A percentile compares a stretch with the other conserved stretches of the same genome.
phyloP scores from a whole-genome alignment of 2,329 filamentous ascomycete genomes.

The Chrysosporium keratinophilum region DNA sequence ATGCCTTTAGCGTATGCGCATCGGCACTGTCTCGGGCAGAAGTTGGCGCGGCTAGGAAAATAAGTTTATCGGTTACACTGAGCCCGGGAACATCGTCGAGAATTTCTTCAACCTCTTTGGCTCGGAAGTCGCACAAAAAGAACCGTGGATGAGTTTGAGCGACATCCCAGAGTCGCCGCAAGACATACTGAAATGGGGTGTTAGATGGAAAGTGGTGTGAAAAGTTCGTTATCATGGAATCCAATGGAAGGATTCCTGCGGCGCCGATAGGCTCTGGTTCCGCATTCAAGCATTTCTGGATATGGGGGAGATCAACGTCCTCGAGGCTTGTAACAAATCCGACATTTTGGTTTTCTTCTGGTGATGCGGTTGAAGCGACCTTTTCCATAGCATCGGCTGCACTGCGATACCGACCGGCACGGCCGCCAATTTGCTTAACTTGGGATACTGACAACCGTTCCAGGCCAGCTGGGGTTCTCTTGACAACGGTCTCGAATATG shows the following conservation, averaged over 20 bases:
- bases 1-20: slow-evolving; percentile 46
- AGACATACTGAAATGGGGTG: slow-evolving; percentile 73
- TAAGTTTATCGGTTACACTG: slow-evolving; percentile 61
- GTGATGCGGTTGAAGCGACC: slow-evolving; percentile 7
- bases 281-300: slow-evolving; percentile 53
- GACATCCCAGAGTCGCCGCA: slow-evolving; percentile 64
- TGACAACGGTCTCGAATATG: slow-evolving; percentile 69
- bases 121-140: slow-evolving; percentile 55
- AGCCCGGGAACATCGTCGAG: slow-evolving; percentile 62
- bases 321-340: slow-evolving; percentile 76
- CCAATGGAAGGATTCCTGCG: slow-evolving; percentile 66
- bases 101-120: slow-evolving; percentile 55
- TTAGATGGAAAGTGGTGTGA: slow-evolving; percentile 68
- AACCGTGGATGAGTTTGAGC: slow-evolving; percentile 55
- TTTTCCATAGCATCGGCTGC: slow-evolving; percentile 43
- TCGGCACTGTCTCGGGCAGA: slow-evolving; percentile 40
- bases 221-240: slow-evolving; percentile 61
- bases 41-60: slow-evolving; percentile 63
- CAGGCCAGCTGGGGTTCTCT: slow-evolving; percentile 54
- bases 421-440: slow-evolving; percentile 87
- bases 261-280: slow-evolving; percentile 56
- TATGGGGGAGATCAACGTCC: slow-evolving; percentile 51
- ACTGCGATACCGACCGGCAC: slow-evolving; percentile 75
- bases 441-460: slow-evolving; percentile 59
- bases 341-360: slow-evolving; percentile 31